Evolutionary conservation across 352 stramenopile genomes (phyloP).

Genomic region (Plasmopara viticola): DNA sequence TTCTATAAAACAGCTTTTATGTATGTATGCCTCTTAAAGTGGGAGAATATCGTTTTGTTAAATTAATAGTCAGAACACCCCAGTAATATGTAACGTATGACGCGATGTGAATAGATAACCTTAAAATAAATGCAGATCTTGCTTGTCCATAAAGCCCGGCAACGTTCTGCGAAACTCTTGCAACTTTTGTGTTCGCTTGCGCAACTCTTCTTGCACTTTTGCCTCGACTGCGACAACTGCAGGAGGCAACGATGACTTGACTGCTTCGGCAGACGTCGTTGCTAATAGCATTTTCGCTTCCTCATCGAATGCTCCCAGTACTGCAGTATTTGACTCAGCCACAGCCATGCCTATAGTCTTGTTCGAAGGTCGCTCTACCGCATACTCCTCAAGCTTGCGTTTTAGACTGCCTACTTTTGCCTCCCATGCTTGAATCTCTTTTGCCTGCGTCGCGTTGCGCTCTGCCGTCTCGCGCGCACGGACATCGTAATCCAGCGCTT

Average conservation of each 20-base stretch:
- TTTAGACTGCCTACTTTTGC: conserved; percentile 28
- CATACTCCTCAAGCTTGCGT: conserved; percentile 23
- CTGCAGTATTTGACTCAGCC: conserved; percentile 1
- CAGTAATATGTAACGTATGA: neutral
- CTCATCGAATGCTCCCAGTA: conserved; percentile 1
- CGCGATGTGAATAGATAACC: conserved; percentile 2
- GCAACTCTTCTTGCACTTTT: conserved; percentile 29
- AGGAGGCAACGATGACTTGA: conserved; percentile 22
- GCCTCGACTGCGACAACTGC: conserved; percentile 18
- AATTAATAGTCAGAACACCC: no score
- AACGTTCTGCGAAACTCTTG: conserved; percentile 26
- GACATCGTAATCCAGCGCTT: conserved; percentile 41
- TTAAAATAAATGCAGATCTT: conserved; percentile 12
- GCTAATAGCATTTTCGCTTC: conserved; percentile 1
- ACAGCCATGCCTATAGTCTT: conserved; percentile 4
- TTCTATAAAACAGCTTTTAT: no score
- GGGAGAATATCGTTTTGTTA: no score
- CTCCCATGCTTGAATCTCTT: conserved; percentile 36
- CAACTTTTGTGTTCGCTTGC: conserved; percentile 20
- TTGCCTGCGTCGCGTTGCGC: conserved; percentile 21
- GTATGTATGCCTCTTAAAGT: no score
- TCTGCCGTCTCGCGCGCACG: conserved; percentile 39
- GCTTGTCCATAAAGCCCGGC: conserved; percentile 27
- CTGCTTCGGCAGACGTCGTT: neutral
- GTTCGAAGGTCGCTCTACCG: conserved; percentile 8